Conservation (phyloP, 1,284 basidiomycete genomes). For the Ceratorhiza oryzae-sativae region DNA sequence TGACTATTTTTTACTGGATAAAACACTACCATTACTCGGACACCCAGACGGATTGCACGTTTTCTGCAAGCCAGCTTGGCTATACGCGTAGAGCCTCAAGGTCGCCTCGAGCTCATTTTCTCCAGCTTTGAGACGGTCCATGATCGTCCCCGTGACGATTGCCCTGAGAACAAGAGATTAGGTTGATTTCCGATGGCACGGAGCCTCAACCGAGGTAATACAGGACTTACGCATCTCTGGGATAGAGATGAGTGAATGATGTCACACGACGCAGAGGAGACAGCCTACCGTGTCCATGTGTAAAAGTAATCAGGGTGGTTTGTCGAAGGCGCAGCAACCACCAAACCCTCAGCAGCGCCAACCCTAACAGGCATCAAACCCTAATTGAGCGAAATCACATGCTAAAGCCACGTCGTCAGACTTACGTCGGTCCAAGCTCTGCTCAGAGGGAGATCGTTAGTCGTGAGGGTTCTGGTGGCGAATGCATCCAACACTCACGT, state of each 20-base stretch:
- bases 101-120: constrained; percentile 46
- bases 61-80: constrained; percentile 53
- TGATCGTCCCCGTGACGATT: constrained; percentile 40
- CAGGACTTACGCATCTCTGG: constrained; percentile 45
- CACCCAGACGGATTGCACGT: constrained; percentile 53
- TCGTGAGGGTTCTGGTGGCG: not conserved
- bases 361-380: constrained; percentile 31
- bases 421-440: constrained; percentile 3
- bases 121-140: constrained; percentile 43
- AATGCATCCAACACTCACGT: constrained; percentile 12
- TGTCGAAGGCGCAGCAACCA: constrained; percentile 52
- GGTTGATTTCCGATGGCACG: constrained; percentile 7
- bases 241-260: not conserved
- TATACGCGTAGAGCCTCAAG: constrained; percentile 48
- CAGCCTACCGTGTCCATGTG: constrained; percentile 56
- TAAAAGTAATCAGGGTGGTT: constrained; percentile 56
- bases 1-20: not conserved
- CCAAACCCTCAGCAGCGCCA: constrained; percentile 51
- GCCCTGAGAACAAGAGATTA: constrained; percentile 42
- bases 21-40: constrained; percentile 11
- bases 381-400: not conserved
- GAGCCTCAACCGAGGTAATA: constrained; percentile 36
- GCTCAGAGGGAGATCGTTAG: not conserved
- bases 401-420: not conserved
- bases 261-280: constrained; percentile 45